These are phyloP conservation scores for Fagus crenata DNA, from an alignment of 306 rosid species.

Conservation along the genomic window DNA sequence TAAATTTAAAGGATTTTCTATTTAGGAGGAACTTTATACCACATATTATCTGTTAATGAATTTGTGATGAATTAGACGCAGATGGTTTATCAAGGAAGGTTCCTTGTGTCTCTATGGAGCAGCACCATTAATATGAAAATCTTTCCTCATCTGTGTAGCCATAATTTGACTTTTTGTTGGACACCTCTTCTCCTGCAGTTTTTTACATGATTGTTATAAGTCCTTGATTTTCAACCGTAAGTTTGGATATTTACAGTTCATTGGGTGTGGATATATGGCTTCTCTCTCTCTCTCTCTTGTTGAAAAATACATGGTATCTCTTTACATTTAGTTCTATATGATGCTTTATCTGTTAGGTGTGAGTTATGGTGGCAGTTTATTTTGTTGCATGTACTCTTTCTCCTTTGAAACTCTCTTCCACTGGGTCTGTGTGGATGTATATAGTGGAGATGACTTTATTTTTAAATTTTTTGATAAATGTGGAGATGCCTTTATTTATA, in stretches of 20 bases:
- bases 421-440: not conserved
- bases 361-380: not conserved
- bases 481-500: not conserved
- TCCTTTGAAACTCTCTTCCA: not conserved
- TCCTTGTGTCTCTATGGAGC: not conserved
- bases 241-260: not conserved
- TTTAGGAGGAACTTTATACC: not conserved
- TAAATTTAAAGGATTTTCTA: not conserved
- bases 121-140: not conserved
- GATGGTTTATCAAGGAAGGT: not conserved
- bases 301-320: not conserved
- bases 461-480: too few relatives aligned
- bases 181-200: not conserved
- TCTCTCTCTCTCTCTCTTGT: too few relatives aligned
- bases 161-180: not conserved
- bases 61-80: not conserved
- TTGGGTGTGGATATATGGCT: not conserved
- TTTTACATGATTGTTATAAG: not conserved
- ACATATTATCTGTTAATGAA: not conserved
- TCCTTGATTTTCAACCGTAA: not conserved
- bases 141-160: too few relatives aligned
- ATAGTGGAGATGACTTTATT: not conserved
- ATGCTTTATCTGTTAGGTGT: not conserved
- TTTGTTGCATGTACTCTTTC: not conserved
- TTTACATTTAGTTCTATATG: not conserved